A percentile compares a stretch with the other conserved stretches of the same genome.
Evolutionary conservation across 2,329 filamentous ascomycete genomes (phyloP).

Genomic region (Fusarium sp.): DNA sequence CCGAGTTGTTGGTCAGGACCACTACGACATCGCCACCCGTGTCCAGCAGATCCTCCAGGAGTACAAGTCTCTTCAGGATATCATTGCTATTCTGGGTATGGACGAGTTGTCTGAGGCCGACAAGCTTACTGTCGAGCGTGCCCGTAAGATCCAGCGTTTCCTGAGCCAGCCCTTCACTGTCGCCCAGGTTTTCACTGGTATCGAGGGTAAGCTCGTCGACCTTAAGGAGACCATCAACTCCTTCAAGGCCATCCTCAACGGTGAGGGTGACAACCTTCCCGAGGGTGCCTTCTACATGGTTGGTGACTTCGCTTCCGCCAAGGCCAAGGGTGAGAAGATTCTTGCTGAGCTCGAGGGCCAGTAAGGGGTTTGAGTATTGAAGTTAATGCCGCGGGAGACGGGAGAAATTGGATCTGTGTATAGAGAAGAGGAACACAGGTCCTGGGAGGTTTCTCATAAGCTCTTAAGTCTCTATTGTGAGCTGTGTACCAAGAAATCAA

Average conservation of each 20-base stretch:
- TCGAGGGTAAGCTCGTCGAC: constrained; percentile 96
- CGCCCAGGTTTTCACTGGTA: constrained; percentile 83
- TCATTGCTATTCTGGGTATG: constrained; percentile 99
- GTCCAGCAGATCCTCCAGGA: constrained; percentile 99
- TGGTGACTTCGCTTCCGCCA: constrained; percentile 91
- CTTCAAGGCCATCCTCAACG: constrained; percentile 96
- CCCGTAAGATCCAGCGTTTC: constrained; percentile 99
- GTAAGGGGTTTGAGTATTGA: constrained; percentile 52
- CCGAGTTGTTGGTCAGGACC: constrained; percentile 96
- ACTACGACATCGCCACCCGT: constrained; percentile 93
- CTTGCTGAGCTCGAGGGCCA: constrained; percentile 86
- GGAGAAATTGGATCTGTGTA: constrained; percentile 59
- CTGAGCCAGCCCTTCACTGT: constrained; percentile 98
- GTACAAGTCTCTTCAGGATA: constrained; percentile 99
- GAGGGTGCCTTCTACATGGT: constrained; percentile 99
- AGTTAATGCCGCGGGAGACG: constrained; percentile 49
- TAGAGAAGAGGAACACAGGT: constrained; percentile 64
- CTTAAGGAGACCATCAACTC: constrained; percentile 97
- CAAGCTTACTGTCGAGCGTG: constrained; percentile 99
- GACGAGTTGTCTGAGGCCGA: constrained; percentile 99
- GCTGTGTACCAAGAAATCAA: constrained; percentile 69
- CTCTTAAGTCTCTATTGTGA: constrained; percentile 68
- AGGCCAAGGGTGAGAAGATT: constrained; percentile 99
- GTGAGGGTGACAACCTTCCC: constrained; percentile 94
- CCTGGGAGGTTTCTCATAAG: constrained; percentile 59